Conservation (phyloP, 352 stramenopile species). For the Bremia lactucae region DNA sequence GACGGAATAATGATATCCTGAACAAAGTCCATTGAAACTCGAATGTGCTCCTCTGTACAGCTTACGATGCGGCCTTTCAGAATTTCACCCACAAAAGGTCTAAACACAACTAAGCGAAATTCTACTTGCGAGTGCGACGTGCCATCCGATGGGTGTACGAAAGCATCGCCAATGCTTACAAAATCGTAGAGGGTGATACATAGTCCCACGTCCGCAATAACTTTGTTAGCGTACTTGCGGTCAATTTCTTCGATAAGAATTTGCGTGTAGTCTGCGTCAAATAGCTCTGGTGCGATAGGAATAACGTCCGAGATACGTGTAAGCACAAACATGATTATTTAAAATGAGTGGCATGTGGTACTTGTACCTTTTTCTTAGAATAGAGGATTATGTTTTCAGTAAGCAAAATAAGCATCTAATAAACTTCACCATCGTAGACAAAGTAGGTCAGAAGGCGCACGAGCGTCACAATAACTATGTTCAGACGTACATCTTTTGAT, state of each 20-base stretch:
- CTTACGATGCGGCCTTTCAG: conserved; percentile 83
- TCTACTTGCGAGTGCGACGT: conserved; percentile 83
- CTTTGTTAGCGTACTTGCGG: conserved; percentile 87
- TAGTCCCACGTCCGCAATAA: conserved; percentile 79
- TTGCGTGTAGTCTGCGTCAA: conserved; percentile 75
- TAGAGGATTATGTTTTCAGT: too few species aligned
- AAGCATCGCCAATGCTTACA: conserved; percentile 77
- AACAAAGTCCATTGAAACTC: conserved; percentile 86
- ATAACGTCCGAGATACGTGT: conserved; percentile 82
- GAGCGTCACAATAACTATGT: too few species aligned
- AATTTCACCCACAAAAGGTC: conserved; percentile 81
- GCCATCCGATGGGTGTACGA: conserved; percentile 76
- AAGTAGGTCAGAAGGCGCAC: too few species aligned
- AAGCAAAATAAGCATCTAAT: too few species aligned
- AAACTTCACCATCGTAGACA: too few species aligned
- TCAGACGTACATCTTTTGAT: too few species aligned
- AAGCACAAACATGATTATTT: conserved; percentile 61
- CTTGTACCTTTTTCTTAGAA: too few species aligned
- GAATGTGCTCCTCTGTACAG: conserved; percentile 84
- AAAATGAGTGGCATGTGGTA: conserved; percentile 7
- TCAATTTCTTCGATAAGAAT: conserved; percentile 85
- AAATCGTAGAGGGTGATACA: conserved; percentile 87
- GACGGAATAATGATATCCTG: conserved; percentile 86
- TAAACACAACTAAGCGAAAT: conserved; percentile 86
- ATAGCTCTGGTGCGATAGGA: conserved; percentile 66